Base-by-base conservation (phyloP, 306 rosid species). In the Alnus rubra region DNA sequence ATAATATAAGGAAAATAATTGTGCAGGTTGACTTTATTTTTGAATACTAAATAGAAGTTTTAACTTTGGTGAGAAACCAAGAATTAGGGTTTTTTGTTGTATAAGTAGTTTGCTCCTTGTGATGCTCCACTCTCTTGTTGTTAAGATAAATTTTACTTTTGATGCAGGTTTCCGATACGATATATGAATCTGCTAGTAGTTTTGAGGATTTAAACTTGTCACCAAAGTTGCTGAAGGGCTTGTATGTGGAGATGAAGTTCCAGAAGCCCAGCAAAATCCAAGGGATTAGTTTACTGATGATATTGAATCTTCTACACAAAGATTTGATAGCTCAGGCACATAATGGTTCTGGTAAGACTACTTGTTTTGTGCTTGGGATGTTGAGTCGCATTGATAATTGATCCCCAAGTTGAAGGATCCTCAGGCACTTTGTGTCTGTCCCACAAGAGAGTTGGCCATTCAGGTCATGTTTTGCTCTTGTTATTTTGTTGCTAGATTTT, bases 311-410 rank as follows among this genome's bases (percentile, higher is more conserved):
- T 42, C 98, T 97, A 5, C n/a, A 86, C 65, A 88, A 86, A 73
- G 94, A 92, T 77, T 79, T 95, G 84, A 90, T 95, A 12, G 97
- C 98, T 1, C 98, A 95, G 81, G 98, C 98, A 5, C 98, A 95
- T 76, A 94, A 94, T 53, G 97, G 98, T 60, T 94, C 98, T 4
- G 97, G 98, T 1, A 94, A 94, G 86, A 94, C 98, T 2, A 94
- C 98, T 19, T 94, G 98, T 78, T 94, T 94, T 49, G 97, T 92
- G 70, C 97, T 94, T 13, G 98, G 97, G 69, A 94, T 94, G 97
- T 79, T 92, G 70, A 89, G 97, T 82, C 97, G 98, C 0, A 91
- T 94, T 37, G 93, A 94, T 90, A n/a, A n/a, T n/a, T n/a, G n/a
- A n/a, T n/a, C n/a, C 95, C 94, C 2, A 82, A 52, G 18, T 0